Conservation (phyloP, 352 stramenopile genomes). For the Pythium pyrilobum region DNA sequence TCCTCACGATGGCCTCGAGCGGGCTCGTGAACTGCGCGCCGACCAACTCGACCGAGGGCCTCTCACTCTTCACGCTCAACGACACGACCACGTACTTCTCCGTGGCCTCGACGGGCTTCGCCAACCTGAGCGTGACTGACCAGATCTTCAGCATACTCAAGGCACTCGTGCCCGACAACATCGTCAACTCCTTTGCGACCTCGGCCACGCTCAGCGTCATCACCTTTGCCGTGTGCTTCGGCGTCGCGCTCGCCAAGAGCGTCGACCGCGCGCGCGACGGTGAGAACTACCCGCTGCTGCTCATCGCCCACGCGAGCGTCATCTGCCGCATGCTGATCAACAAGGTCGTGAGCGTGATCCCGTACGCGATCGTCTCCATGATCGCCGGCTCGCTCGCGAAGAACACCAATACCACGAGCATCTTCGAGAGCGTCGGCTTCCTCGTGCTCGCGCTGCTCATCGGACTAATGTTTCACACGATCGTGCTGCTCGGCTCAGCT, state of each 20-base stretch:
- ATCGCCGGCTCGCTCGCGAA: constrained; percentile 56
- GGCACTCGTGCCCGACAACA: constrained; percentile 62
- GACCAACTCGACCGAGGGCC: constrained; percentile 18
- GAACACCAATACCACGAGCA: constrained; percentile 31
- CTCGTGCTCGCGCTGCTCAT: constrained; percentile 37
- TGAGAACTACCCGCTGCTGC: constrained; percentile 58
- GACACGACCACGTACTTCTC: constrained; percentile 44
- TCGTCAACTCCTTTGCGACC: constrained; percentile 47
- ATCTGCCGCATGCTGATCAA: constrained; percentile 69
- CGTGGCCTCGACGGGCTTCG: constrained; percentile 28
- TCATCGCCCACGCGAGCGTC: constrained; percentile 59
- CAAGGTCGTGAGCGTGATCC: constrained; percentile 56
- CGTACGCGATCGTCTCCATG: constrained; percentile 68
- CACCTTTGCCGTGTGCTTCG: constrained; percentile 65
- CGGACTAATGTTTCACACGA: constrained; percentile 35
- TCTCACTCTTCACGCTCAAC: constrained; percentile 48
- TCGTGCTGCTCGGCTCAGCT: constrained; percentile 49
- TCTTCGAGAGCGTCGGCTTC: constrained; percentile 47
- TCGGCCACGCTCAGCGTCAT: constrained; percentile 63
- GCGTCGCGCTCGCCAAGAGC: constrained; percentile 55
- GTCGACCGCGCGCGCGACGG: constrained; percentile 37
- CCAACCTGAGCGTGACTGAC: constrained; percentile 49
- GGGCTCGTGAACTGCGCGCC: constrained; percentile 38
- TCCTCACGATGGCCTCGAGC: constrained; percentile 28
- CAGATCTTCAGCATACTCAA: constrained; percentile 63